A percentile compares a stretch with the other conserved stretches of the same genome.
Evolutionary conservation across 192 early-diverging fungal genomes (phyloP).

Genomic region (Fimicolochytrium jonesii): DNA sequence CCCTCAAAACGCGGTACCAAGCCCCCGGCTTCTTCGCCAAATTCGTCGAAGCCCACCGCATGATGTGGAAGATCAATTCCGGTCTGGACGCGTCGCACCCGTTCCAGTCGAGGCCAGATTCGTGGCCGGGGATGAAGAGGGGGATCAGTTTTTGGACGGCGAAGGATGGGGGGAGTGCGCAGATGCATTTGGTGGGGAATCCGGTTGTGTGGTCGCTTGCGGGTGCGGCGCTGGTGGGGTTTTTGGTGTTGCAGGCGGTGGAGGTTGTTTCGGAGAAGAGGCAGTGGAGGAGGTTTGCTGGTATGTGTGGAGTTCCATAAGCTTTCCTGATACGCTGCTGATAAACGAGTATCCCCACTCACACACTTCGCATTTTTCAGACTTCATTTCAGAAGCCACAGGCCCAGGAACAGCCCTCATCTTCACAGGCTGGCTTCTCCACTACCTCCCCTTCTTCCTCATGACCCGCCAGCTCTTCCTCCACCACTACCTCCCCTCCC

Average conservation of each 20-base stretch:
- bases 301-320: no score
- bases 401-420: slow-evolving; percentile 46
- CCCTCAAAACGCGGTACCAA: slow-evolving; percentile 38
- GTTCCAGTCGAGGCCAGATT: slow-evolving; percentile 44
- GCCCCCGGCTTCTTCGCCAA: slow-evolving; percentile 42
- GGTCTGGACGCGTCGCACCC: slow-evolving; percentile 48
- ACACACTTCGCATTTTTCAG: background rate
- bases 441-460: slow-evolving; percentile 85
- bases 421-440: slow-evolving; percentile 71
- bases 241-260: slow-evolving; percentile 12
- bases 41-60: slow-evolving; percentile 43
- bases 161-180: slow-evolving; percentile 28
- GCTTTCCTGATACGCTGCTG: no score
- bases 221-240: slow-evolving; percentile 21
- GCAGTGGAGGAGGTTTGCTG: no score
- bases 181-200: slow-evolving; percentile 53
- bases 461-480: slow-evolving; percentile 83
- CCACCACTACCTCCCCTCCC: slow-evolving; percentile 92
- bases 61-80: slow-evolving; percentile 50
- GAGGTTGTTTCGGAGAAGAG: slow-evolving; percentile 34
- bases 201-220: slow-evolving; percentile 47
- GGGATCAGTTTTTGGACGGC: slow-evolving; percentile 54
- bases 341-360: no score
- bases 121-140: slow-evolving; percentile 43
- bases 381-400: background rate